These are phyloP conservation scores for Acephala macrosclerotiorum DNA, from an alignment of 2,329 filamentous ascomycete genomes.

Conservation along the genomic window DNA sequence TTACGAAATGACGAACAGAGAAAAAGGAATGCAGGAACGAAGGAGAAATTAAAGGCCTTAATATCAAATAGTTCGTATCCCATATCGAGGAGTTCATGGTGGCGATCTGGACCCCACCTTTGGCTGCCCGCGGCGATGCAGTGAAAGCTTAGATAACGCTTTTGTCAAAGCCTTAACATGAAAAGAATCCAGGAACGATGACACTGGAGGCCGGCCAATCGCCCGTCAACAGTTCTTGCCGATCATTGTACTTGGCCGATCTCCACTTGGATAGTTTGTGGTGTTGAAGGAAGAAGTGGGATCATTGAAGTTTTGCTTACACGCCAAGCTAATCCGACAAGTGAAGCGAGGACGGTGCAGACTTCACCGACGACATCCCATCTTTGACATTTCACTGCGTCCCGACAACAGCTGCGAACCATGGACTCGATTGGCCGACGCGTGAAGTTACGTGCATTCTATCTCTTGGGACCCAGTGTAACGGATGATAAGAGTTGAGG, in stretches of 20 bases:
- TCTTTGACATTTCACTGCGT: background rate
- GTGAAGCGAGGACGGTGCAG: background rate
- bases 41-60: background rate
- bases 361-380: background rate
- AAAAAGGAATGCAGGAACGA: background rate
- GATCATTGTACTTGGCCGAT: conserved; percentile 4
- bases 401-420: background rate
- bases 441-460: background rate
- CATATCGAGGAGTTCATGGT: background rate
- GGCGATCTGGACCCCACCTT: conserved; percentile 1
- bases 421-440: background rate
- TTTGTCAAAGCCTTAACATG: background rate
- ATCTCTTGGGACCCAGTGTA: background rate
- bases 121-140: background rate
- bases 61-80: background rate
- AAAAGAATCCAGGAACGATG: background rate
- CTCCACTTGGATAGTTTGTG: background rate
- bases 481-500: background rate
- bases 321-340: background rate
- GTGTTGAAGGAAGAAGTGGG: background rate
- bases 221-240: background rate
- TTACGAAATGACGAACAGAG: background rate
- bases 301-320: background rate
- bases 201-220: conserved; percentile 5
- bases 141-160: conserved; percentile 1